Evolutionary conservation across 768 basidiomycete species (phyloP), one percentile per base, ranked within the genome.

Genomic region (Mycena galopus): DNA sequence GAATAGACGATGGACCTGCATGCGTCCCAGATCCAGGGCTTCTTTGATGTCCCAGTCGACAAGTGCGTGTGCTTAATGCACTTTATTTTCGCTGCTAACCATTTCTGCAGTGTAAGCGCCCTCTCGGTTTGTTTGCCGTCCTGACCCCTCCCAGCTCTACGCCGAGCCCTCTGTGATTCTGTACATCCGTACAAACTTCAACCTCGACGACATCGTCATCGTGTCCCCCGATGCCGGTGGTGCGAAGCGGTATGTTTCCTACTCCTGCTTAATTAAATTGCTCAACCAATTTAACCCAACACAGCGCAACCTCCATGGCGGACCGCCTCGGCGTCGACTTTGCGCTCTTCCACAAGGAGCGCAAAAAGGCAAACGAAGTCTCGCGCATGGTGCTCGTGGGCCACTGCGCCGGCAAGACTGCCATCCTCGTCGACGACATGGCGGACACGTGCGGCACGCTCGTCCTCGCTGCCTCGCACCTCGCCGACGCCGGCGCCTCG

Each of bases 31-130:
- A 99, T 99, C 73, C 98, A 99, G 84, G 98, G 98, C 8, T 99
- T 99, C 86, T 99, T 99, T 82, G 97, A 99, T 82, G 97, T 99
- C 53, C 98, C 98, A 10, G 97, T 98, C 78, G 98, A 99, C 88
- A 99, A 99, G 96, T 97, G 81, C 89, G 96, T 91, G 47, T 17
- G 37, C n/a, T 12, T 69, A 39, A 14, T 42, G 3, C 9, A 6
- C 27, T n/a, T 50, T 23, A 6, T 51, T 27, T 29, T 51, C 39
- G 10, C 25, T 27, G 16, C 39, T 63, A 42, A 70, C 65, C n/a
- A 56, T 64, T 58, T 25, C 44, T 30, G 35, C 63, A 63, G 72
- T 65, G 37, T 75, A 67, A 76, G 75, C 42, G 44, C 69, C 68
- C 61, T 69, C 58, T 51, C 61, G 25, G 35, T 57, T 29, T 39